Evolutionary conservation across 306 rosid species (phyloP).

Genomic region (Parietaria judaica): DNA sequence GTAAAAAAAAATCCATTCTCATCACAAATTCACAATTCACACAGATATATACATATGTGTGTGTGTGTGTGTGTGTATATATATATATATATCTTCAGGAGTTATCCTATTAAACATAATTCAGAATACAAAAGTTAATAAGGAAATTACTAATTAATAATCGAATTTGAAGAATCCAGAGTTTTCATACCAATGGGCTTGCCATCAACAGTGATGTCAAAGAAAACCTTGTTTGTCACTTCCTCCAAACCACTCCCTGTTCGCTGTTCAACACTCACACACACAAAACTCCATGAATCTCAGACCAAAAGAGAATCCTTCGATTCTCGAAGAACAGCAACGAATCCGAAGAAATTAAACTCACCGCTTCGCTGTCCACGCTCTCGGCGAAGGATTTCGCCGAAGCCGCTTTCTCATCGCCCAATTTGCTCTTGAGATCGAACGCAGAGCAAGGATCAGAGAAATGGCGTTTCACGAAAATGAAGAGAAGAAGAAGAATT

Average conservation of each 20-base stretch:
- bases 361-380: constrained; percentile 19
- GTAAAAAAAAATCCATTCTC: too few relatives aligned
- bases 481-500: background rate
- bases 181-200: constrained; percentile 40
- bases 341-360: background rate
- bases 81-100: too few relatives aligned
- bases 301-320: background rate
- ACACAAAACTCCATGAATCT: background rate
- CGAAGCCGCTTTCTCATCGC: constrained; percentile 13
- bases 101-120: too few relatives aligned
- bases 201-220: constrained; percentile 37
- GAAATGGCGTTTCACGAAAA: background rate
- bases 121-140: background rate
- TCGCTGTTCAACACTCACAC: constrained; percentile 12
- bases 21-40: too few relatives aligned
- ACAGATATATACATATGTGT: too few relatives aligned
- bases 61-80: too few relatives aligned
- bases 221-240: constrained; percentile 45
- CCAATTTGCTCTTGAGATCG: constrained; percentile 22
- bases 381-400: constrained; percentile 7
- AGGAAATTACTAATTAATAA: too few relatives aligned
- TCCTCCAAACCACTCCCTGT: constrained; percentile 25
- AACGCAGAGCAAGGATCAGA: background rate
- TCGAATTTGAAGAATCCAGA: too few relatives aligned
- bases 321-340: background rate